A percentile compares a stretch with the other conserved stretches of the same genome.
phyloP scores from a whole-genome alignment of 495 filamentous ascomycete species.

The Neurospora cerealis region DNA sequence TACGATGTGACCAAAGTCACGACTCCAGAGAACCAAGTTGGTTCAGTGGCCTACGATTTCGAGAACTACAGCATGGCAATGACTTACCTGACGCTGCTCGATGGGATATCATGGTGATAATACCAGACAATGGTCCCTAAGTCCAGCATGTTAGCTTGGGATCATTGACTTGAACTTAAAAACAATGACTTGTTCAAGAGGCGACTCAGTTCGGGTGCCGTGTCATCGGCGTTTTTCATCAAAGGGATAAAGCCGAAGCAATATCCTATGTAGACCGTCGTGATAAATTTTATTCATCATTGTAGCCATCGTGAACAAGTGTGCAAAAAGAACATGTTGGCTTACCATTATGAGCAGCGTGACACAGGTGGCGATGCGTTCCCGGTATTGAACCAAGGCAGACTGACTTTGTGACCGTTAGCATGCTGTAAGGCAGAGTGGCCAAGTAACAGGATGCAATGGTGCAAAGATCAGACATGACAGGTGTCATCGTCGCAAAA shows the following conservation, averaged over 20 bases:
- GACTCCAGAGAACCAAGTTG: not conserved
- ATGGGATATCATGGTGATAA: not conserved
- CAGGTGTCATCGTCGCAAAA: constrained; percentile 51
- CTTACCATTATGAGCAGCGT: constrained; percentile 7
- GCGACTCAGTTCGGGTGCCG: constrained; percentile 54
- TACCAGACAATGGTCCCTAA: not conserved
- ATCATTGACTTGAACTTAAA: not conserved
- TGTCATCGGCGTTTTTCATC: constrained; percentile 89
- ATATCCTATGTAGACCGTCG: constrained; percentile 96
- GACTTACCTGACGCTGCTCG: not conserved
- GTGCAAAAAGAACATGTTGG: not conserved
- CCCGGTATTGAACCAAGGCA: not conserved
- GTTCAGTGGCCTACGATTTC: not conserved
- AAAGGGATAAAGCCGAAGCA: constrained; percentile 37
- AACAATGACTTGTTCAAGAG: not conserved
- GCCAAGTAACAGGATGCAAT: constrained; percentile 8
- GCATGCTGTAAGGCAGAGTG: not conserved
- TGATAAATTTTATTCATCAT: constrained; percentile 70
- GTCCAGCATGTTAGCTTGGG: constrained; percentile 10
- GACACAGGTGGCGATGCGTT: not conserved
- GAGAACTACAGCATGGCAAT: not conserved
- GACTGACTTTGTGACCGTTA: constrained; percentile 13
- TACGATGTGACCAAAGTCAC: not conserved
- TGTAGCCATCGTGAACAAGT: constrained; percentile 9
- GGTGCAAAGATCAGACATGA: constrained; percentile 33